phyloP scores from a whole-genome alignment of 306 rosid genomes.

The Prunus kanzakura region DNA sequence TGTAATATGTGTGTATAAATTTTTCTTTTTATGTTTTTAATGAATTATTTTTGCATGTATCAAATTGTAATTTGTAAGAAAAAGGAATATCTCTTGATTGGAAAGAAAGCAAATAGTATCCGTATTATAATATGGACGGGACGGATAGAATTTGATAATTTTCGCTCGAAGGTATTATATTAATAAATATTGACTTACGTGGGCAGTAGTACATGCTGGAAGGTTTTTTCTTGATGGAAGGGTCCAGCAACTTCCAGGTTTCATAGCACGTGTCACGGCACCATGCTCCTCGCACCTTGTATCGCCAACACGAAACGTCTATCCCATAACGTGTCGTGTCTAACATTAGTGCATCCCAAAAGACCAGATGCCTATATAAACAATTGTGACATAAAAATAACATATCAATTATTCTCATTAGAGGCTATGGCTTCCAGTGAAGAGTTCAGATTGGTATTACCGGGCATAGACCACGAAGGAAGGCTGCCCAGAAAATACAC shows the following conservation, averaged over 20 bases:
- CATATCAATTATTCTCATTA: neutral
- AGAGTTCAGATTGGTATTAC: conserved; percentile 58
- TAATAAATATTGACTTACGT: too few species aligned
- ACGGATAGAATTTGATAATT: too few species aligned
- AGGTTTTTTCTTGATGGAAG: too few species aligned
- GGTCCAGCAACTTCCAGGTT: too few species aligned
- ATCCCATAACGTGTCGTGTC: conserved; percentile 24
- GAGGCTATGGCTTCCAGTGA: conserved; percentile 32
- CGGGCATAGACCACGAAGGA: conserved; percentile 52
- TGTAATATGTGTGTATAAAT: fast-evolving
- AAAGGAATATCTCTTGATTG: too few species aligned
- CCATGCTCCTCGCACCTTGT: neutral
- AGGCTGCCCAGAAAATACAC: conserved; percentile 64
- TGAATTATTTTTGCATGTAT: too few species aligned
- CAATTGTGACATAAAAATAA: neutral
- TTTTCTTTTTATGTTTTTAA: too few species aligned
- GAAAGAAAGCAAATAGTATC: too few species aligned
- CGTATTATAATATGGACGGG: too few species aligned
- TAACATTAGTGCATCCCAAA: neutral
- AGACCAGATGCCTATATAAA: conserved; percentile 4
- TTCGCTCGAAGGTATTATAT: too few species aligned
- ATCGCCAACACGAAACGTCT: conserved; percentile 25
- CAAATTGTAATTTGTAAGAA: fast-evolving
- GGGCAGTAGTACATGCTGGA: too few species aligned
- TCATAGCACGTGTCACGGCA: conserved; percentile 17